phyloP scores from a whole-genome alignment of 176 grass and related monocot species.

The barley (Hordeum vulgare) region DNA sequence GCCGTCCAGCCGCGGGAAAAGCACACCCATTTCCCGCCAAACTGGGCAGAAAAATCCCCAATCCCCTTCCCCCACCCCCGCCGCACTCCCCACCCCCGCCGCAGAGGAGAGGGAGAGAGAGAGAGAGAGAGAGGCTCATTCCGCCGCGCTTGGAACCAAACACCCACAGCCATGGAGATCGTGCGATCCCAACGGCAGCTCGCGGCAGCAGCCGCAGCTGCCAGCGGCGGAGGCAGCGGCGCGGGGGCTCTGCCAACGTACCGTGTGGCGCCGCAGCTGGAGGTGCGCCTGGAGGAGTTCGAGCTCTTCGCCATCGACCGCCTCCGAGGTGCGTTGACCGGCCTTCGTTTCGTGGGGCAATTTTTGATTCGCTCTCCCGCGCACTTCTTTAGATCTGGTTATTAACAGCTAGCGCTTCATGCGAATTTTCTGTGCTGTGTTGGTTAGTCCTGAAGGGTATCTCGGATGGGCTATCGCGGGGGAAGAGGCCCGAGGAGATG shows the following conservation, averaged over 20 bases:
- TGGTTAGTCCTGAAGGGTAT: constrained; percentile 82
- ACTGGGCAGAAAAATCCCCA: background rate
- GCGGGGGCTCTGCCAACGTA: constrained; percentile 52
- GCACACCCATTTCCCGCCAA: constrained; percentile 18
- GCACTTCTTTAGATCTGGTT: background rate
- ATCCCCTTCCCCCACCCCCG: background rate
- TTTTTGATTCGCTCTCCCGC: background rate
- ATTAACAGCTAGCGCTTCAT: background rate
- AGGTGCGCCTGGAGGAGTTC: constrained; percentile 91
- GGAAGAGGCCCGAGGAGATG: constrained; percentile 83
- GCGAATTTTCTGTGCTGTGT: background rate
- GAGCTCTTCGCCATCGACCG: constrained; percentile 90
- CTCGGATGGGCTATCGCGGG: constrained; percentile 79
- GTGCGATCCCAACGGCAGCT: constrained; percentile 69
- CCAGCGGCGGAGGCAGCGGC: background rate
- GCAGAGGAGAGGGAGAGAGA: background rate
- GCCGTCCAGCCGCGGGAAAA: constrained; percentile 18
- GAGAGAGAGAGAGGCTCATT: background rate
- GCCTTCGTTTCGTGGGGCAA: background rate
- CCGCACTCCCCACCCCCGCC: too few species aligned
- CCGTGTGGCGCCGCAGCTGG: constrained; percentile 61
- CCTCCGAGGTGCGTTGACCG: constrained; percentile 51
- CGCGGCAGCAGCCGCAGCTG: constrained; percentile 5
- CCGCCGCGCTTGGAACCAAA: background rate
- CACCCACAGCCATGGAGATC: constrained; percentile 58